phyloP scores from a whole-genome alignment of 2,329 filamentous ascomycete genomes.

The Xylaria sp. region DNA sequence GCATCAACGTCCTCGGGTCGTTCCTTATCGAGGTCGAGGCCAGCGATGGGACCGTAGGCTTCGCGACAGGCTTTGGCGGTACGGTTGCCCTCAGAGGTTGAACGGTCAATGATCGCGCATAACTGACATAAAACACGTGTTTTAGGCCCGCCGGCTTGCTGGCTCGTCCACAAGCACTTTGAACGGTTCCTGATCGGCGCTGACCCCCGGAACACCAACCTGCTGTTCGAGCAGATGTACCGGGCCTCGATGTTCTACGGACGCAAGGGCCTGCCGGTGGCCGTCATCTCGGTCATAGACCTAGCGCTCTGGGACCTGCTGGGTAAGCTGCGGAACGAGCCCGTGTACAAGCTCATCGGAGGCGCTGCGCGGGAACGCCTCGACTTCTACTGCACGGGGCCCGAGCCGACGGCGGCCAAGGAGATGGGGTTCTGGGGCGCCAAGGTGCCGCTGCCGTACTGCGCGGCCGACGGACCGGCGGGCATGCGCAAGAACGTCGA shows the following conservation, averaged over 20 bases:
- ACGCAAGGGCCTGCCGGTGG: conserved; percentile 85
- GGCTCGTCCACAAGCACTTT: conserved; percentile 92
- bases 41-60: conserved; percentile 87
- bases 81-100: conserved; percentile 22
- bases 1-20: conserved; percentile 91
- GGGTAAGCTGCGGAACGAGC: conserved; percentile 88
- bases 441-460: conserved; percentile 88
- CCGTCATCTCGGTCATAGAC: conserved; percentile 93
- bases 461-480: conserved; percentile 80
- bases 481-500: conserved; percentile 88
- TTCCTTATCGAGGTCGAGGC: conserved; percentile 91
- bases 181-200: conserved; percentile 87
- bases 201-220: conserved; percentile 88
- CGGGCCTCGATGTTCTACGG: conserved; percentile 95
- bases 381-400: conserved; percentile 94
- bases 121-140: conserved; percentile 10
- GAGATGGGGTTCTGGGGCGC: conserved; percentile 87
- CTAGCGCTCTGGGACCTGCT: conserved; percentile 90
- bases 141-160: conserved; percentile 81
- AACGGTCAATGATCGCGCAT: conserved; percentile 4
- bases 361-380: conserved; percentile 83
- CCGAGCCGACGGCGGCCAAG: conserved; percentile 78
- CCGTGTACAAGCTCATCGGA: conserved; percentile 92
- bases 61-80: conserved; percentile 91
- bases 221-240: conserved; percentile 97